A percentile compares a stretch with the other conserved stretches of the same genome.
These are phyloP conservation scores for Limonium bicolor DNA, from an alignment of 148 eudicot genomes.

Conservation along the genomic window DNA sequence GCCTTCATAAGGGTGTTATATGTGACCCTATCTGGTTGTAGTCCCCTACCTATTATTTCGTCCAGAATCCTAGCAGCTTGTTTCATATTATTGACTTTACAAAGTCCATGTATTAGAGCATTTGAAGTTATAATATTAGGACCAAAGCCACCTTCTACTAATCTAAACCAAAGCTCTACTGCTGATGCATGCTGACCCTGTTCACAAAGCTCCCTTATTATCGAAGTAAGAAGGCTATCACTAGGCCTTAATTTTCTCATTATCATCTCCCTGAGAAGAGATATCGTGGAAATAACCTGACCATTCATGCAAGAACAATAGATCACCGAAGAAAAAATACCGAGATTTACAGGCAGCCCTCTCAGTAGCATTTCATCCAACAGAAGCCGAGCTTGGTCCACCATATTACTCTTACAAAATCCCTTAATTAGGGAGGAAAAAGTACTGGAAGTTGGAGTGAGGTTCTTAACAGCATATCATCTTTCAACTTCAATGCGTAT, in stretches of 20 bases:
- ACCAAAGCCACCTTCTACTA: constrained; percentile 30
- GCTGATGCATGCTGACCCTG: constrained; percentile 45
- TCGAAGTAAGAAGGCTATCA: constrained; percentile 41
- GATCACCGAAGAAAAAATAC: constrained; percentile 42
- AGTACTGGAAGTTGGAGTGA: constrained; percentile 48
- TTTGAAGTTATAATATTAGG: constrained; percentile 63
- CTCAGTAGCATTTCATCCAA: constrained; percentile 45
- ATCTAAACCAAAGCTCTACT: constrained; percentile 46
- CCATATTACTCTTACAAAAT: constrained; percentile 51
- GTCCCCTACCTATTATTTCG: constrained; percentile 43
- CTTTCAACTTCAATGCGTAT: constrained; percentile 44
- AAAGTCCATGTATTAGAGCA: constrained; percentile 70
- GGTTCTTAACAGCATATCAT: constrained; percentile 44
- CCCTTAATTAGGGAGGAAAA: constrained; percentile 58
- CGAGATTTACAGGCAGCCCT: constrained; percentile 30
- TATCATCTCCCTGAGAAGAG: constrained; percentile 39
- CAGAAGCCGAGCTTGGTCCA: constrained; percentile 36
- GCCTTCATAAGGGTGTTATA: constrained; percentile 67
- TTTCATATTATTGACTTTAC: constrained; percentile 36
- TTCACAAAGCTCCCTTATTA: constrained; percentile 46
- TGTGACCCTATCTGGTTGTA: constrained; percentile 40
- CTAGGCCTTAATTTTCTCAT: constrained; percentile 52
- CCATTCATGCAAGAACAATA: constrained; percentile 25
- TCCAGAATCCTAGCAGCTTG: constrained; percentile 48
- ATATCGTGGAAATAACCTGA: constrained; percentile 31